Conservation (phyloP, 73 alveolate genomes). For the Tetrahymena thermophila region DNA sequence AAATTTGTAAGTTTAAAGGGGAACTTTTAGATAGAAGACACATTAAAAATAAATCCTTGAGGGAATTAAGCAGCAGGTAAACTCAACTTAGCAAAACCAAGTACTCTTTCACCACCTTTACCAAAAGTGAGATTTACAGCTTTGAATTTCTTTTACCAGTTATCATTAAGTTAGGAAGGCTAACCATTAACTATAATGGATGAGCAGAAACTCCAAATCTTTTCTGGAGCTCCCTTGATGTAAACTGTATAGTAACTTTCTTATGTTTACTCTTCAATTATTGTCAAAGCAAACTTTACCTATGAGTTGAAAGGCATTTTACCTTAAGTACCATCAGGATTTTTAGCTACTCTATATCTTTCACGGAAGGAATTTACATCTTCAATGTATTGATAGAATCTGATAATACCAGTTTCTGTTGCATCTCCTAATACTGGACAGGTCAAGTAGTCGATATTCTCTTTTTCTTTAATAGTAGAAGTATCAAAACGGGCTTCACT, state of each 20-base stretch:
- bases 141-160: not conserved
- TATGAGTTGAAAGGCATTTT: constrained; percentile 39
- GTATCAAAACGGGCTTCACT: not conserved
- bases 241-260: constrained; percentile 14
- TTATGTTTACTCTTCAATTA: constrained; percentile 20
- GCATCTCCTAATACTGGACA: constrained; percentile 76
- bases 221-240: constrained; percentile 42
- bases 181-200: not conserved
- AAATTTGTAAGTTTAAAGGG: constrained; percentile 60
- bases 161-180: not conserved
- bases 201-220: constrained; percentile 19
- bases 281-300: constrained; percentile 15
- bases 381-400: constrained; percentile 74
- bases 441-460: not conserved
- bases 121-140: not conserved
- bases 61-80: constrained; percentile 41
- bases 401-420: constrained; percentile 84
- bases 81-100: constrained; percentile 35
- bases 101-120: constrained; percentile 19
- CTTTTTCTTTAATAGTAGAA: not conserved
- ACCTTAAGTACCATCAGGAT: constrained; percentile 34
- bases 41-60: constrained; percentile 30
- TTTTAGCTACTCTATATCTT: constrained; percentile 12
- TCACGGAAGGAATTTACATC: constrained; percentile 49
- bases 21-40: constrained; percentile 46